Evolutionary conservation across 345 rosid genomes (phyloP).

Genomic region (Arabidopsis arenosa): DNA sequence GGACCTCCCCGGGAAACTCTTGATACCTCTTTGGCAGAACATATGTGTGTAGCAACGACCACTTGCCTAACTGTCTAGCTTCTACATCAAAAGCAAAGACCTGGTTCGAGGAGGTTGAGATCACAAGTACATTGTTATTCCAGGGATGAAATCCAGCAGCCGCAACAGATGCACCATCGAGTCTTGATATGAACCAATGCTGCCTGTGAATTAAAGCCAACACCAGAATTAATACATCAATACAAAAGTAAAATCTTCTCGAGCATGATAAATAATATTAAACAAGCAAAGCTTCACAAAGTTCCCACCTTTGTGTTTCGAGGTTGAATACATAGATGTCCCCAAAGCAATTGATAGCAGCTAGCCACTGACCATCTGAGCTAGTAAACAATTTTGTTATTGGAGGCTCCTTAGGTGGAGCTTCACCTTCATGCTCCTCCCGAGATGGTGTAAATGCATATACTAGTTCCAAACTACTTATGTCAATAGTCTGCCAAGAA

Average conservation of each 20-base stretch:
- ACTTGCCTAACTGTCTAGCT: constrained; percentile 85
- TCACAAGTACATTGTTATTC: constrained; percentile 68
- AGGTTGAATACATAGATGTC: constrained; percentile 82
- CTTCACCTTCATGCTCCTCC: constrained; percentile 55
- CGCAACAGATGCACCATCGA: constrained; percentile 89
- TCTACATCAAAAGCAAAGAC: constrained; percentile 92
- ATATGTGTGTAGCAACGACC: constrained; percentile 72
- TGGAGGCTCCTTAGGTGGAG: constrained; percentile 71
- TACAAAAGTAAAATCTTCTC: neutral
- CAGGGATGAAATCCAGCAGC: constrained; percentile 91
- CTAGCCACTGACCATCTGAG: constrained; percentile 90
- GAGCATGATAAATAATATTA: neutral
- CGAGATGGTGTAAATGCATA: constrained; percentile 68
- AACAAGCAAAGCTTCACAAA: neutral
- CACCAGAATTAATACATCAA: constrained; percentile 5
- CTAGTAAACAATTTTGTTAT: constrained; percentile 89
- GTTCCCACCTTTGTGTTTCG: constrained; percentile 73
- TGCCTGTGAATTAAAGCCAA: constrained; percentile 59
- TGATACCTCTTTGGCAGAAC: constrained; percentile 77
- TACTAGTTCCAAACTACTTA: constrained; percentile 58
- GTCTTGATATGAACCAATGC: constrained; percentile 93
- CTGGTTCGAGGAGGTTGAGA: constrained; percentile 83
- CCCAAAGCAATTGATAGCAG: constrained; percentile 93
- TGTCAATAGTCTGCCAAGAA: constrained; percentile 64
- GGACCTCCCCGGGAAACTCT: constrained; percentile 97